Evolutionary conservation across 2,329 filamentous ascomycete genomes (phyloP).

Genomic region (Myriosclerotinia duriaeana): DNA sequence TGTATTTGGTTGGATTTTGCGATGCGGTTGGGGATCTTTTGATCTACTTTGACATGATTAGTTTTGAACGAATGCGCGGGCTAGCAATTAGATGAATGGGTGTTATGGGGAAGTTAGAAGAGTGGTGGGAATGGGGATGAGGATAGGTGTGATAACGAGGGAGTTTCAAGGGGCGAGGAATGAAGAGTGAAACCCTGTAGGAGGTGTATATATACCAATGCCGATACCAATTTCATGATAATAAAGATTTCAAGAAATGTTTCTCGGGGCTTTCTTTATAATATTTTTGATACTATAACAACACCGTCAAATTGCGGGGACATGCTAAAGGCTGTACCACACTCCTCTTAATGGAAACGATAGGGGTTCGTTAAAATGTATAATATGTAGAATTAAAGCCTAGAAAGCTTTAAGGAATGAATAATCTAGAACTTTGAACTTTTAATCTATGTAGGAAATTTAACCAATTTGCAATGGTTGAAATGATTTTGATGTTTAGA

Average conservation of each 20-base stretch:
- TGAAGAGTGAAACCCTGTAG: background rate
- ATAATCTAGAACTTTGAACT: too few species aligned
- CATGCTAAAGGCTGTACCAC: background rate
- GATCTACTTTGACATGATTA: conserved; percentile 17
- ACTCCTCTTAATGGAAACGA: too few species aligned
- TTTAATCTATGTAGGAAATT: too few species aligned
- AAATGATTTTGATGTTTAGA: too few species aligned
- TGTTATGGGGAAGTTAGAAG: background rate
- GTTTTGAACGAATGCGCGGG: conserved; percentile 5
- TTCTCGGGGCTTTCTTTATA: too few species aligned
- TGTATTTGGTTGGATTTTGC: conserved; percentile 21
- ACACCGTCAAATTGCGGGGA: background rate
- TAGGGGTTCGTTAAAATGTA: too few species aligned
- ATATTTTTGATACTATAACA: background rate
- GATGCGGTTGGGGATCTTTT: conserved; percentile 2
- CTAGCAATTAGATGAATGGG: conserved; percentile 1
- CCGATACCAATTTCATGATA: conserved; percentile 19
- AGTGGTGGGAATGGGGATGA: background rate
- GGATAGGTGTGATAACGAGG: background rate
- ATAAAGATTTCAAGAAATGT: conserved; percentile 9
- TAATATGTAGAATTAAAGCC: too few species aligned
- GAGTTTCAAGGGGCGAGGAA: background rate
- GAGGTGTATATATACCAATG: conserved; percentile 16
- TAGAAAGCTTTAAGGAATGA: too few species aligned
- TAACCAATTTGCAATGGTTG: too few species aligned